Evolutionary conservation across 148 eudicot species (phyloP).

Genomic region (Rhododendron ovatum): DNA sequence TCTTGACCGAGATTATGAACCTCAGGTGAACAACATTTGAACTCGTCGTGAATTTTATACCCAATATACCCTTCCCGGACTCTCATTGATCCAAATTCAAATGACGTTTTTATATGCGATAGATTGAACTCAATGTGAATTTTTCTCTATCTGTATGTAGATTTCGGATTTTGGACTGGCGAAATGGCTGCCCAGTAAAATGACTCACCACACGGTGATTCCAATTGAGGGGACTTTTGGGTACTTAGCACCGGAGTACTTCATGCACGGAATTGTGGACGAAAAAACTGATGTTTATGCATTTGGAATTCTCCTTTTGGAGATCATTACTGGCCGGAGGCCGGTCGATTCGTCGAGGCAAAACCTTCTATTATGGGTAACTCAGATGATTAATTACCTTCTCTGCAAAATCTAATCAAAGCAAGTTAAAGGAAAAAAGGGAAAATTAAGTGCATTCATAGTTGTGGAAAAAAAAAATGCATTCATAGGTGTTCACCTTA

Average conservation of each 20-base stretch:
- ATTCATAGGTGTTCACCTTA: not conserved
- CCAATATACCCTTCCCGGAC: not conserved
- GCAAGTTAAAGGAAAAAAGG: not conserved
- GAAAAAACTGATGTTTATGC: conserved; percentile 91
- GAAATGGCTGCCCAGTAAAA: conserved; percentile 62
- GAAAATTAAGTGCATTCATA: not conserved
- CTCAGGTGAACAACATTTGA: conserved; percentile 36
- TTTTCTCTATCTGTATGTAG: conserved; percentile 16
- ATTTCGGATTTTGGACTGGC: conserved; percentile 72
- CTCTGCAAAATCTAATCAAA: not conserved
- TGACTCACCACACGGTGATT: conserved; percentile 48
- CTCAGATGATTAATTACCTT: not conserved
- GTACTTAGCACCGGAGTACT: conserved; percentile 96
- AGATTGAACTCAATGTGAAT: not conserved
- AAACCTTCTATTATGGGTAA: conserved; percentile 81
- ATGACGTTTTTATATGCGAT: not conserved
- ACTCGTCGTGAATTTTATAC: not conserved
- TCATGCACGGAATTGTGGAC: conserved; percentile 90
- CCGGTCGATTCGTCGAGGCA: conserved; percentile 69
- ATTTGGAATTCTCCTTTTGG: conserved; percentile 79
- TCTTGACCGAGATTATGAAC: conserved; percentile 62
- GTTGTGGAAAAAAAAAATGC: not conserved
- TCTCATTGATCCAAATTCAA: not conserved
- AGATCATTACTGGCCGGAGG: conserved; percentile 69
- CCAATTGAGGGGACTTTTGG: conserved; percentile 93